Percentiles rank a stretch among this genome's conserved stretches.
phyloP scores from a whole-genome alignment of 2,329 filamentous ascomycete genomes.

The Alternaria gaisen region DNA sequence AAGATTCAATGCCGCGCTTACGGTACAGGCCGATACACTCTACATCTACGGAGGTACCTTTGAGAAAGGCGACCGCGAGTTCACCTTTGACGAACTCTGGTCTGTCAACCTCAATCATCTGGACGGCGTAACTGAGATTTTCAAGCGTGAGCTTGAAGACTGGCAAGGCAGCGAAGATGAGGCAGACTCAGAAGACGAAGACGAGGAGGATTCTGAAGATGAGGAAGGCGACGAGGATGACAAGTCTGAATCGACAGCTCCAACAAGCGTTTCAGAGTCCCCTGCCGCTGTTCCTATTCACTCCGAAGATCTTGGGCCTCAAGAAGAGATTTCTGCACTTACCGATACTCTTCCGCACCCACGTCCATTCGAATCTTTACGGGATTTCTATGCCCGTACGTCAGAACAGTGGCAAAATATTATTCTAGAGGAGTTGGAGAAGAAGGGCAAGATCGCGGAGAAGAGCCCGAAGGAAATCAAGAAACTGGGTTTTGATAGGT shows the following conservation, averaged over 20 bases:
- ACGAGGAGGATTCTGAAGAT: conserved; percentile 52
- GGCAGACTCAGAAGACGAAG: conserved; percentile 59
- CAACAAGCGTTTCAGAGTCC: conserved; percentile 53
- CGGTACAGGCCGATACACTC: conserved; percentile 89
- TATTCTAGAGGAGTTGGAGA: conserved; percentile 77
- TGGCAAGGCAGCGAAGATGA: conserved; percentile 70
- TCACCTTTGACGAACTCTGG: conserved; percentile 94
- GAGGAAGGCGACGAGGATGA: conserved; percentile 64
- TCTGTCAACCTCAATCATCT: conserved; percentile 93
- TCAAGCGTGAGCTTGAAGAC: conserved; percentile 83
- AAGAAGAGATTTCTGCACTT: conserved; percentile 65
- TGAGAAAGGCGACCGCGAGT: conserved; percentile 93
- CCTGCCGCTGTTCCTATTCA: conserved; percentile 27
- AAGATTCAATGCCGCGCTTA: conserved; percentile 88
- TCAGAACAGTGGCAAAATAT: conserved; percentile 90
- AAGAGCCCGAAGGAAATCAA: conserved; percentile 88
- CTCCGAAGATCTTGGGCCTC: conserved; percentile 56
- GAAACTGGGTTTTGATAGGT: conserved; percentile 85
- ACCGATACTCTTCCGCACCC: conserved; percentile 76
- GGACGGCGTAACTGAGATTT: conserved; percentile 92
- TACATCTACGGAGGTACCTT: conserved; percentile 97
- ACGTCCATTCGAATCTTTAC: conserved; percentile 85
- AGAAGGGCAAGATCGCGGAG: conserved; percentile 66
- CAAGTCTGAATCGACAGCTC: conserved; percentile 61
- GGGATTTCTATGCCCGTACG: conserved; percentile 91